Percentiles rank a stretch among this genome's conserved stretches.
Evolutionary conservation across 257 asterid genomes (phyloP).

Genomic region (Nicotiana paniculata): DNA sequence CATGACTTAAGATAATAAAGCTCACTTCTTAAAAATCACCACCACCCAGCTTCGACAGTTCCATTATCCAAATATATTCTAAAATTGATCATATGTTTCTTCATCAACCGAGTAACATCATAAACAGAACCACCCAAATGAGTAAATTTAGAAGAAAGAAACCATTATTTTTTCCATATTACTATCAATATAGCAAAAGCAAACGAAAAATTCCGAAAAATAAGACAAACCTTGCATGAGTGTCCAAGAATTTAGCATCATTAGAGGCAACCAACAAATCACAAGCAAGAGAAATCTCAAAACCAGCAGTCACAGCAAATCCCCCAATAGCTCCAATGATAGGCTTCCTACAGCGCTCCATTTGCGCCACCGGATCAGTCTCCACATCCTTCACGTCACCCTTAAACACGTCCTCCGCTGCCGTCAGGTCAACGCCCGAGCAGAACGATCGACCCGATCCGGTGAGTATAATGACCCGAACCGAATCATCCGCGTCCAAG

Average conservation of each 20-base stretch:
- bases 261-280: slow-evolving; percentile 78
- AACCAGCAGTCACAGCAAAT: slow-evolving; percentile 93
- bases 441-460: slow-evolving; percentile 89
- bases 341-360: slow-evolving; percentile 82
- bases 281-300: slow-evolving; percentile 90
- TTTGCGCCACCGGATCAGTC: slow-evolving; percentile 77
- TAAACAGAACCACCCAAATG: not conserved
- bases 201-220: not conserved
- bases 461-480: slow-evolving; percentile 59
- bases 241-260: slow-evolving; percentile 88
- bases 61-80: not conserved
- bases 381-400: slow-evolving; percentile 75
- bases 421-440: slow-evolving; percentile 86
- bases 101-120: not conserved
- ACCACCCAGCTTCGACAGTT: not conserved
- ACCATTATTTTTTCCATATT: too few relatives aligned
- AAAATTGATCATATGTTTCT: not conserved
- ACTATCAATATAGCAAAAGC: not conserved
- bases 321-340: slow-evolving; percentile 86
- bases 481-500: slow-evolving; percentile 47
- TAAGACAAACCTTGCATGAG: slow-evolving; percentile 67
- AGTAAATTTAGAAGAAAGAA: not conserved
- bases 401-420: slow-evolving; percentile 91
- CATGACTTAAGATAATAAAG: not conserved
- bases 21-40: not conserved